Base-by-base conservation (phyloP, 108 stramenopile genomes). In the Skeletonema costatum region DNA sequence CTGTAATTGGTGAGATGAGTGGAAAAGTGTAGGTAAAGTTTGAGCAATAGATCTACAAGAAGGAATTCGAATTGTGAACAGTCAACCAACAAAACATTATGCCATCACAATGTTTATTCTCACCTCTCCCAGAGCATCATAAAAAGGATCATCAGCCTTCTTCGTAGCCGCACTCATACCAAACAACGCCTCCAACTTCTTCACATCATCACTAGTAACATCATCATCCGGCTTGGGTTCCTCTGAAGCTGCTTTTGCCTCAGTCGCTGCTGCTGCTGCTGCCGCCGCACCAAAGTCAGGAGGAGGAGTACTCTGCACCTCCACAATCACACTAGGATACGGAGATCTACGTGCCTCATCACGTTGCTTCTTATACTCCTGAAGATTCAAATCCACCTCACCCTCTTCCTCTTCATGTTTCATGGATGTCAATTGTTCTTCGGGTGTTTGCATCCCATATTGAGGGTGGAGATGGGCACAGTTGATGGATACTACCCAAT, bases 381-480 rank as follows among this genome's bases (percentile, higher is more conserved):
- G 66, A 39, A 87, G 71, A 58, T 93, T 87, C 21, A 90, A 33
- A 75, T 95, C 91, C 21, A 90, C 79, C 61, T 90, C 90, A 29
- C 82, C 87, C 5, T 79, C 73, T 56, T 87, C 76, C 12, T 89
- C 83, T 73, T 91, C 91, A 13, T 89, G 79, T 60, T 89, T 74
- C 69, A 93, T 44, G 39, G 87, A 74, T 51, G 87, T 46, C n/a
- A 89, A 68, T 68, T 77, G 64, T 81, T 92, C 78, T 77, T 87
- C 80, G 12, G 88, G 78, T 10, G 89, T 87, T 61, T 74, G 76
- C 69, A 88, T 70, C 4, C 92, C 90, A 76, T 87, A 96, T 14
- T 83, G 68, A 16, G 94, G 94, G 68, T 96, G 94, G 67, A 96
- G 83, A 58, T 93, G 92, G 58, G 94, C 92, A 59, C 91, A 90